These are phyloP conservation scores for Yamadazyma atlantica DNA, from an alignment of 1,139 yeast species.

Conservation along the genomic window DNA sequence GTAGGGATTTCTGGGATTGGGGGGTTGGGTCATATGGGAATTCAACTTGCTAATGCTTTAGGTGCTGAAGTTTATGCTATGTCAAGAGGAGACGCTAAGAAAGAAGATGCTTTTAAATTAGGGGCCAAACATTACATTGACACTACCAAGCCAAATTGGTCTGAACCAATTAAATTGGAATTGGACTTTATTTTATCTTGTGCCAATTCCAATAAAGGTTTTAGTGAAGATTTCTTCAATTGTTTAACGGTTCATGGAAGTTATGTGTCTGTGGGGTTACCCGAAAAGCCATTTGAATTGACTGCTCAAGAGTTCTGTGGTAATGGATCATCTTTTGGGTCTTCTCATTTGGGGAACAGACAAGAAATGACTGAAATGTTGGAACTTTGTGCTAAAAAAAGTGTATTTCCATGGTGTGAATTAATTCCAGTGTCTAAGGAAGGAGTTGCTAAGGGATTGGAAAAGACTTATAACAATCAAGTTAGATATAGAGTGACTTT, in stretches of 20 bases:
- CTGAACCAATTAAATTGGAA: conserved; percentile 22
- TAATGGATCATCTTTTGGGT: conserved; percentile 44
- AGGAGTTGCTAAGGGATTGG: conserved; percentile 50
- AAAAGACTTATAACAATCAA: conserved; percentile 50
- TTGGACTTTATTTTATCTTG: conserved; percentile 49
- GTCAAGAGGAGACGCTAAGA: conserved; percentile 32
- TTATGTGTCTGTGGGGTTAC: conserved; percentile 55
- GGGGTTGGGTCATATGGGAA: conserved; percentile 41
- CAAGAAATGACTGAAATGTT: conserved; percentile 56
- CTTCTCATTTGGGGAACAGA: conserved; percentile 51
- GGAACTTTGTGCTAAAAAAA: conserved; percentile 51
- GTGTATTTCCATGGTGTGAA: conserved; percentile 61
- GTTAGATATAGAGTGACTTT: conserved; percentile 53
- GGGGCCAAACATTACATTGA: conserved; percentile 39
- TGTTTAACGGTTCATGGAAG: conserved; percentile 42
- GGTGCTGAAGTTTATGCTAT: conserved; percentile 40
- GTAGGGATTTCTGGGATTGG: conserved; percentile 48
- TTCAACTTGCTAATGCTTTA: conserved; percentile 38
- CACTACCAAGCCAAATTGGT: conserved; percentile 32
- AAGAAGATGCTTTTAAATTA: conserved; percentile 30
- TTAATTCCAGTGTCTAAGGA: conserved; percentile 52
- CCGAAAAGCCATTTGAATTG: conserved; percentile 26
- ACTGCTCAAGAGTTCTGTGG: conserved; percentile 29
- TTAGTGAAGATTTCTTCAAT: conserved; percentile 28
- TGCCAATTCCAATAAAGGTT: conserved; percentile 39